Base-by-base conservation (phyloP, 164 flowering plant species). In the Magnolia sinica region DNA sequence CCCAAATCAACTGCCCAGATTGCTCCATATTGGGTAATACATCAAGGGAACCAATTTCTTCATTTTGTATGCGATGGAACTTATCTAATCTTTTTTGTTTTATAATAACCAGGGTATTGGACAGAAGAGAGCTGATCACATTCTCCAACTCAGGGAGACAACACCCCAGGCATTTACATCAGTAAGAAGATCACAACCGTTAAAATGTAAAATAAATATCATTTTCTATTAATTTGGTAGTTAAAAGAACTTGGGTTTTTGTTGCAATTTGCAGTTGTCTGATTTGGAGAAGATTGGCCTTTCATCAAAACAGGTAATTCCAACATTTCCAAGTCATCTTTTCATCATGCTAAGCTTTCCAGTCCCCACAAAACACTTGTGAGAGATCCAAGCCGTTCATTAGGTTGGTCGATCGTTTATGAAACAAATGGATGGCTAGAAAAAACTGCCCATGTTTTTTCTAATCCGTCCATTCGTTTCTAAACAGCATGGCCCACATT, bases 261-360 rank as follows among this genome's bases (percentile, higher is more conserved):
- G 27, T 24, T 24, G 22, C 27, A 11, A 65, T 10, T 63, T 88
- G 79, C 92, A 95, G 98, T 80, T 95, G 31, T 86, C 74, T 76
- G 97, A 93, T 80, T 79, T 95, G 84, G 90, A 92, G 89, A 92
- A 93, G 81, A 85, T 91, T 61, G 98, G 98, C 70, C 88, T 95
- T 71, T 91, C 98, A 19, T 87, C 89, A 31, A 95, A 92, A 82
- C 97, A 95, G 92, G 97, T 92, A 81, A 3, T 51, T 64, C 19
- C 61, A 4, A 37, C 45, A 37, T 4, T 37, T 37, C 45, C 45
- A 37, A 37, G 29, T 27, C 29, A 1, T 27, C 29, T 27, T 27
- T 27, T 27, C 29, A 27, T 27, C 29, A 27, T 27, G 29, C 29
- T 27, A 27, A 27, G 29, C 29, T 27, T 27, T 27, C 29, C 29